A percentile compares a stretch with the other conserved stretches of the same genome.
Evolutionary conservation across 306 rosid species (phyloP).

Genomic region (Pyrus bretschneideri): DNA sequence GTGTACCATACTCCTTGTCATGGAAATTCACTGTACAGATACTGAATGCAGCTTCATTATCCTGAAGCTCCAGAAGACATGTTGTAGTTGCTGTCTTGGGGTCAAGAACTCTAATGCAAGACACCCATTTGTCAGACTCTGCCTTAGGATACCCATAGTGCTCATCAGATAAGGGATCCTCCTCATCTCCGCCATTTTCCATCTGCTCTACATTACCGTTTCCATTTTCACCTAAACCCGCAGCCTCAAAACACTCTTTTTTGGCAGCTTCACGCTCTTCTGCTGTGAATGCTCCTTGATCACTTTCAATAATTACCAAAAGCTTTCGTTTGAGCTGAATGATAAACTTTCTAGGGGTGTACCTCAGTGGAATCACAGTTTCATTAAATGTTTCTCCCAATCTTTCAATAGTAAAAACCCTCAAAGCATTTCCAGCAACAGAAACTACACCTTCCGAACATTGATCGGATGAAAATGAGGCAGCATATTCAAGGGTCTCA

Average conservation of each 20-base stretch:
- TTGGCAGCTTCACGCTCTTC: constrained; percentile 94
- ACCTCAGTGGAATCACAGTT: constrained; percentile 91
- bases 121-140: constrained; percentile 86
- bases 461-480: constrained; percentile 90
- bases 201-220: constrained; percentile 70
- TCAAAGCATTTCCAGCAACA: constrained; percentile 84
- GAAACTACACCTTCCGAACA: constrained; percentile 96
- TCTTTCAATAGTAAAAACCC: constrained; percentile 90
- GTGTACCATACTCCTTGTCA: constrained; percentile 91
- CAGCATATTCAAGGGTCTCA: constrained; percentile 91
- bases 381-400: constrained; percentile 96
- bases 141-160: constrained; percentile 95
- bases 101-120: constrained; percentile 96
- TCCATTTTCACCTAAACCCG: constrained; percentile 71
- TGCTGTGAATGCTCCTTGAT: constrained; percentile 81
- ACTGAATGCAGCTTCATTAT: constrained; percentile 93
- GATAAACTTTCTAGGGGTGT: constrained; percentile 95
- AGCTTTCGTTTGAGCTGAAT: constrained; percentile 76
- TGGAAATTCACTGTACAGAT: constrained; percentile 88
- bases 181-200: constrained; percentile 95
- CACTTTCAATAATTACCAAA: constrained; percentile 86
- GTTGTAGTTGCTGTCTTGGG: constrained; percentile 80
- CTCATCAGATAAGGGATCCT: constrained; percentile 77
- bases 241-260: constrained; percentile 81
- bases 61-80: constrained; percentile 92